Percentiles rank a stretch among this genome's conserved stretches.
Conservation (phyloP, 1,284 basidiomycete genomes). For the Tilletia walkeri region DNA sequence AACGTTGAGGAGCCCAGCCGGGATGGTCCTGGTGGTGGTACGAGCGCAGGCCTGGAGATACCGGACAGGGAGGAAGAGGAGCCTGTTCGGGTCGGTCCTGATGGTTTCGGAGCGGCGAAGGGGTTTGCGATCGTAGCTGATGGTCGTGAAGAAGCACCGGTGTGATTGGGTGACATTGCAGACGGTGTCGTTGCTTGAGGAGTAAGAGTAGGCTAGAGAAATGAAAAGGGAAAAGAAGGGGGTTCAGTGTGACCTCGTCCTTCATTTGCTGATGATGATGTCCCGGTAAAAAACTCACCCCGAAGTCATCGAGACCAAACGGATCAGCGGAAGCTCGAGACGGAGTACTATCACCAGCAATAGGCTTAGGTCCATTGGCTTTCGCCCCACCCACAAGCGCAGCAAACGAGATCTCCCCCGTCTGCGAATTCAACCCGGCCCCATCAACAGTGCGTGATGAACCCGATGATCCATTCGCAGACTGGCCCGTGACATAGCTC, state of each 20-base stretch:
- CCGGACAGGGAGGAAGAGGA: neutral
- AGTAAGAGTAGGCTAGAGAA: neutral
- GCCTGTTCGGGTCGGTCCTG: conserved; percentile 23
- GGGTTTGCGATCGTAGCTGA: neutral
- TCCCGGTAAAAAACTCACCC: conserved; percentile 19
- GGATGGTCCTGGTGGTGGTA: neutral
- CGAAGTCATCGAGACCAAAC: conserved; percentile 32
- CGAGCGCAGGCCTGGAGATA: neutral
- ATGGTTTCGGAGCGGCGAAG: conserved; percentile 13
- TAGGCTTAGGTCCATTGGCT: conserved; percentile 21
- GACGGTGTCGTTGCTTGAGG: neutral
- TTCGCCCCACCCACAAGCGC: conserved; percentile 43
- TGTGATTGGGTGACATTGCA: conserved; percentile 33
- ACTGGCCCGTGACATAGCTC: conserved; percentile 27
- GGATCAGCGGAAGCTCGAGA: conserved; percentile 28
- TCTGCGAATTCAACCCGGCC: conserved; percentile 30
- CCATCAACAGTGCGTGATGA: neutral
- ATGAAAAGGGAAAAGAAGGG: conserved; percentile 17
- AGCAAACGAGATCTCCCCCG: conserved; percentile 50
- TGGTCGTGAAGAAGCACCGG: conserved; percentile 20
- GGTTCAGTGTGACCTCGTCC: neutral
- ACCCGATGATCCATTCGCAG: conserved; percentile 18
- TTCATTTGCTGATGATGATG: neutral
- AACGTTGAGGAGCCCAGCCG: neutral
- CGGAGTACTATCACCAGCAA: conserved; percentile 12